Conservation (phyloP, 768 basidiomycete genomes). For the Vishniacozyma victoriae region DNA sequence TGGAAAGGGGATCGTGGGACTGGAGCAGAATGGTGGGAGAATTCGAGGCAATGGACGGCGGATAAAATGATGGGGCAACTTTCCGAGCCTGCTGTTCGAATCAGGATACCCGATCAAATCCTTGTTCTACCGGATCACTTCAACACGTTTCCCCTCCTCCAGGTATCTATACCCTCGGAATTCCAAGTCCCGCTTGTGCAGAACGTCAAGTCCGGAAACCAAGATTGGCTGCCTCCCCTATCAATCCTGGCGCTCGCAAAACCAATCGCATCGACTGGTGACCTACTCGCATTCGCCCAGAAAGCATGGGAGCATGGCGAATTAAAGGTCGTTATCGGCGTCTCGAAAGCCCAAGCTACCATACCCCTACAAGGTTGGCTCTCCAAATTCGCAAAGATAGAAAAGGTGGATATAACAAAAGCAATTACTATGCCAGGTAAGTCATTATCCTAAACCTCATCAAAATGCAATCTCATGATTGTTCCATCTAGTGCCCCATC, state of each 20-base stretch:
- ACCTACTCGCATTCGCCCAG: conserved; percentile 33
- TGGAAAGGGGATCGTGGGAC: conserved; percentile 21
- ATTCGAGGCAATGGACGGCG: conserved; percentile 22
- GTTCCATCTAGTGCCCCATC: conserved; percentile 12
- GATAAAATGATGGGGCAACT: conserved; percentile 7
- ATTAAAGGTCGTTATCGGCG: conserved; percentile 16
- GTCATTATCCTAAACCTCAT: conserved; percentile 16
- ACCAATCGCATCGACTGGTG: conserved; percentile 26
- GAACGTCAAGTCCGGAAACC: conserved; percentile 3
- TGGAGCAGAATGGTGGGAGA: conserved; percentile 41
- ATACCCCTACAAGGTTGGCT: conserved; percentile 23
- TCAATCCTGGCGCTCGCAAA: conserved; percentile 19
- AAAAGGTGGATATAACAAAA: conserved; percentile 27
- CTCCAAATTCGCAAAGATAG: conserved; percentile 20
- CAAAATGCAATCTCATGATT: background rate
- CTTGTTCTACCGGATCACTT: conserved; percentile 11
- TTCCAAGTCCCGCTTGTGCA: conserved; percentile 22
- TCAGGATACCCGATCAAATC: conserved; percentile 12
- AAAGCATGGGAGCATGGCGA: conserved; percentile 29
- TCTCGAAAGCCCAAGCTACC: conserved; percentile 18
- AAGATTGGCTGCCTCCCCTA: conserved; percentile 30
- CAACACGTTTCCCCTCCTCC: conserved; percentile 11
- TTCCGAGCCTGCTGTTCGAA: conserved; percentile 6
- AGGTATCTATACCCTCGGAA: conserved; percentile 7
- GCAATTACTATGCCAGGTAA: conserved; percentile 35